Base-by-base conservation (phyloP, 1,284 basidiomycete species). In the Sporisorium graminicola region DNA sequence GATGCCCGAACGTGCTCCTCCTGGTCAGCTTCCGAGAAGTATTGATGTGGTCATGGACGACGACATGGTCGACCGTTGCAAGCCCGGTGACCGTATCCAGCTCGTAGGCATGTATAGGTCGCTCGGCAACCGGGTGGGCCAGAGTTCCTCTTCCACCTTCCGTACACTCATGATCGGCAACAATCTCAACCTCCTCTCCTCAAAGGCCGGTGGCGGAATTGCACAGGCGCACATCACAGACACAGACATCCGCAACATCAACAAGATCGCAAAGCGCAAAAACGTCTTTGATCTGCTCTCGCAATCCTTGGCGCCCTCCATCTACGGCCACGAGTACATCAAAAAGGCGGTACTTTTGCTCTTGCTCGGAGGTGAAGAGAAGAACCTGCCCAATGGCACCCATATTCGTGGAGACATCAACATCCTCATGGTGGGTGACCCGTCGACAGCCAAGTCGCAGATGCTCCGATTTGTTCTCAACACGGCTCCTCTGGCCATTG, bases 401-500 rank as follows among this genome's bases (percentile, higher is more conserved):
- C 97, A 99, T 85, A 98, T 99, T 84, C 92, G 97, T 89, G 97
- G 97, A 64, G 97, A 99, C 86, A 99, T 99, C 89, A 99, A 99
- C 87, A 90, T 99, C 82, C 91, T 99, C 82, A 98, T 99, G 96
- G 95, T 99, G 74, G 97, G 97, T 77, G 97, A 99, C 87, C 97
- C 97, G 4, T 94, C 92, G 14, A 99, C 97, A 0, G 97, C 97
- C 42, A 99, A 99, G 88, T 95, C 93, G 51, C 97, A 99, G 86
- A 89, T 99, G 86, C 89, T 99, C 52, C 93, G 96, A 60, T 99
- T 99, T 86, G 94, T 99, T 31, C 90, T 99, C 71, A 93, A 94
- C 82, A 98, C 94, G 9, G 97, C 97, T 5, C 96, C 97, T 26
- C 89, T 99, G 37, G 97, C 97, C 5, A 98, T 99, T 80, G 96